phyloP scores from a whole-genome alignment of 2,329 filamentous ascomycete genomes.

The Cordyceps javanica region DNA sequence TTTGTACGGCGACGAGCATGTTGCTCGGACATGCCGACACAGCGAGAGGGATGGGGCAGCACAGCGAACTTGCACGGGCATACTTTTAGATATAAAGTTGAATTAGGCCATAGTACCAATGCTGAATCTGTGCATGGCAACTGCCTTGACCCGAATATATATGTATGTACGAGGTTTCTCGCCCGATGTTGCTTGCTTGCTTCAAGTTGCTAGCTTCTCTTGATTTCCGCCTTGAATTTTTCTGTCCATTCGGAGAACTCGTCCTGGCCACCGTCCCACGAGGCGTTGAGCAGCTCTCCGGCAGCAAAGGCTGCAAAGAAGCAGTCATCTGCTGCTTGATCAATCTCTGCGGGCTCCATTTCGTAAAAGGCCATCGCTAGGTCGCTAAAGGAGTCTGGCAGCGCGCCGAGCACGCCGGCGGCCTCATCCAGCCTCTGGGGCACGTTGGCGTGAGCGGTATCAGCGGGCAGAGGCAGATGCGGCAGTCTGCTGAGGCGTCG shows the following conservation, averaged over 20 bases:
- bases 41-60: neutral
- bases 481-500: slow-evolving; percentile 58
- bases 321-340: slow-evolving; percentile 51
- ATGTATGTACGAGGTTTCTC: no score
- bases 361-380: slow-evolving; percentile 69
- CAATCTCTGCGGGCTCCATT: slow-evolving; percentile 53
- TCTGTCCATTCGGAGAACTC: slow-evolving; percentile 74
- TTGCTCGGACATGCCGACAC: neutral
- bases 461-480: slow-evolving; percentile 28
- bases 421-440: slow-evolving; percentile 48
- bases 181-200: neutral
- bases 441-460: slow-evolving; percentile 24
- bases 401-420: slow-evolving; percentile 46
- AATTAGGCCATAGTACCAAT: neutral
- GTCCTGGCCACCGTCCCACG: slow-evolving; percentile 62
- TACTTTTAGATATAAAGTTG: neutral
- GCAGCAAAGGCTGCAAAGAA: slow-evolving; percentile 53
- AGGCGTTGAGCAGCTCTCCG: slow-evolving; percentile 47
- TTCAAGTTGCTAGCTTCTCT: slow-evolving; percentile 27
- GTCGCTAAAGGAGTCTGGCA: slow-evolving; percentile 65
- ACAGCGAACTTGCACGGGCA: neutral
- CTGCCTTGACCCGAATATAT: neutral
- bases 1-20: neutral
- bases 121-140: neutral
- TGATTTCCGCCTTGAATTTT: slow-evolving; percentile 48